Evolutionary conservation across 768 basidiomycete genomes (phyloP).

Genomic region (Lactifluus hygrophoroides): DNA sequence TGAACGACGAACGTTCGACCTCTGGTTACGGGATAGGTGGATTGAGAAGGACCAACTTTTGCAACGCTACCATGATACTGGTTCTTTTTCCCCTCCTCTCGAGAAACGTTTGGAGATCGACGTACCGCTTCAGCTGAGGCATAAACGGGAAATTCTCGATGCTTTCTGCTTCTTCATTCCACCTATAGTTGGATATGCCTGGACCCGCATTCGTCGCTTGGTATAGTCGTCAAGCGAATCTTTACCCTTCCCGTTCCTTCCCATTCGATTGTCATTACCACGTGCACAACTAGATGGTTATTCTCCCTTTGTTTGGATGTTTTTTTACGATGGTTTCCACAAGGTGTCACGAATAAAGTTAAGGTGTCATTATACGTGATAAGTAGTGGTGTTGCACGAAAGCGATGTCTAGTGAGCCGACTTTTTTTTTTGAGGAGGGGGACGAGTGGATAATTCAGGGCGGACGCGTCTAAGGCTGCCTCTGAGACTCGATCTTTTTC

Average conservation of each 20-base stretch:
- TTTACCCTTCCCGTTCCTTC: background rate
- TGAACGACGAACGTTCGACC: conserved; percentile 50
- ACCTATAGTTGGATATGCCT: conserved; percentile 40
- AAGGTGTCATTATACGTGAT: background rate
- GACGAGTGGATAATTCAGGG: too few species aligned
- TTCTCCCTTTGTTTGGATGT: background rate
- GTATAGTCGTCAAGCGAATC: background rate
- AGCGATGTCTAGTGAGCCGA: background rate
- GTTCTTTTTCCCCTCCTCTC: conserved; percentile 33
- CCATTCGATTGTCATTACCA: background rate
- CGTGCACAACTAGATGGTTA: background rate
- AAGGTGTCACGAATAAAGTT: background rate
- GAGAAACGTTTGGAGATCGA: conserved; percentile 30
- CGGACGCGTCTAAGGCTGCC: conserved; percentile 20
- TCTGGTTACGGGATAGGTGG: conserved; percentile 81
- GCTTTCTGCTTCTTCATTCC: conserved; percentile 71
- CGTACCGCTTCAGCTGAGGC: conserved; percentile 53
- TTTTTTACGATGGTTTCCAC: background rate
- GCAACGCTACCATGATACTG: conserved; percentile 50
- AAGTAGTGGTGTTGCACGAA: background rate
- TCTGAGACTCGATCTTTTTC: conserved; percentile 41
- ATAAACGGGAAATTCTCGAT: conserved; percentile 46
- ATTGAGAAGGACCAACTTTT: conserved; percentile 75
- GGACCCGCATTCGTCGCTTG: conserved; percentile 23
- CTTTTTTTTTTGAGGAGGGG: conserved; percentile 1